A percentile compares a stretch with the other conserved stretches of the same genome.
Conservation (phyloP, 2,329 filamentous ascomycete species). For the Cercospora zeina region DNA sequence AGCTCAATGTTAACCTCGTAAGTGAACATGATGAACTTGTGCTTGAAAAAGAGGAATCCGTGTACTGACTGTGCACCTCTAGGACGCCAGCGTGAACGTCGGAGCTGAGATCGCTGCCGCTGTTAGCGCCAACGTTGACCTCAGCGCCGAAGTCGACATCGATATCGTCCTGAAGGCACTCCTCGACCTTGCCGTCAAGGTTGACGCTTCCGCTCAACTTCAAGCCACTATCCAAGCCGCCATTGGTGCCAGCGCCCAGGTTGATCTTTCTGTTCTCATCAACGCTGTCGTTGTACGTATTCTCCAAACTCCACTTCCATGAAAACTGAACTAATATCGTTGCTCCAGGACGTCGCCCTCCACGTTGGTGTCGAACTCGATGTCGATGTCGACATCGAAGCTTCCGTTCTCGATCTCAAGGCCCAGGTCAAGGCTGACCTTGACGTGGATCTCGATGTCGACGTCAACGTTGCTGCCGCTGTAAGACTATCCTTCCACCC, state of each 20-base stretch:
- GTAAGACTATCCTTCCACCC: not conserved
- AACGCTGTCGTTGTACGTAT: not conserved
- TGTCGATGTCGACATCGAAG: not conserved
- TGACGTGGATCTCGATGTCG: not conserved
- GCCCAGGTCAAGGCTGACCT: not conserved
- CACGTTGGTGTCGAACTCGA: not conserved
- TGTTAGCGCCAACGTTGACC: not conserved
- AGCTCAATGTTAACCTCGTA: not conserved
- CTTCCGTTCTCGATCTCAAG: not conserved
- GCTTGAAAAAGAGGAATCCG: too few relatives aligned
- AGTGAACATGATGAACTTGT: not conserved
- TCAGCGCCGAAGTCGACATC: not conserved
- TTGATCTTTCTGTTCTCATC: constrained; percentile 5
- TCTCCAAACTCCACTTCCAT: not conserved
- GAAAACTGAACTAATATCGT: not conserved
- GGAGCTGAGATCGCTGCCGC: constrained; percentile 1
- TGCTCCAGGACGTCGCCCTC: not conserved
- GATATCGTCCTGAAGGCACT: not conserved
- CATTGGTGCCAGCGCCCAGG: not conserved
- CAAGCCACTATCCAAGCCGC: constrained; percentile 1
- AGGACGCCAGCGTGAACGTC: not conserved
- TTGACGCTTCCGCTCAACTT: constrained; percentile 2
- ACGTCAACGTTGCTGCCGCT: not conserved
- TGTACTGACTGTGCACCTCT: not conserved
- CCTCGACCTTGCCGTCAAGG: constrained; percentile 1